Conservation (phyloP, 1,284 basidiomycete genomes). For the Phlebopus sp. region DNA sequence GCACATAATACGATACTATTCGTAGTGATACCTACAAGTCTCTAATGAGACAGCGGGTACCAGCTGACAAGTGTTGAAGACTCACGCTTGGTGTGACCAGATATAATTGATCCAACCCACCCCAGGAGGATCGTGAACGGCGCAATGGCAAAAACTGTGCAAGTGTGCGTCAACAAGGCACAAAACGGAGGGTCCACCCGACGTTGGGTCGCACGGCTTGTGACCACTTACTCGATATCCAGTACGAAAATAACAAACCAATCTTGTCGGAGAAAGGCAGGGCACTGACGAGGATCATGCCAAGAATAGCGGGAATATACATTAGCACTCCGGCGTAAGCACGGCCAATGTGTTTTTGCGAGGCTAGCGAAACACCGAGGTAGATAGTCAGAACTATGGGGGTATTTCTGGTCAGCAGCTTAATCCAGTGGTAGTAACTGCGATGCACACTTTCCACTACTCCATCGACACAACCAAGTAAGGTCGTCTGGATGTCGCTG, state of each 20-base stretch:
- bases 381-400: constrained; percentile 56
- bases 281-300: constrained; percentile 63
- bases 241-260: constrained; percentile 69
- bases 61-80: constrained; percentile 1
- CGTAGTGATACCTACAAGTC: constrained; percentile 50
- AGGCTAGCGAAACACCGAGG: constrained; percentile 56
- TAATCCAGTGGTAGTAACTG: constrained; percentile 2
- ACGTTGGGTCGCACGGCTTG: not conserved
- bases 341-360: constrained; percentile 49
- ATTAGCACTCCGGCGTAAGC: constrained; percentile 61
- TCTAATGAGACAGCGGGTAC: constrained; percentile 12
- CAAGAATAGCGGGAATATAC: constrained; percentile 69
- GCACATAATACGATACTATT: constrained; percentile 73
- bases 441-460: constrained; percentile 52
- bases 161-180: constrained; percentile 1
- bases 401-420: constrained; percentile 6
- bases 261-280: constrained; percentile 66
- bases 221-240: constrained; percentile 58
- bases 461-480: constrained; percentile 76
- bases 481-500: constrained; percentile 64
- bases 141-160: constrained; percentile 60
- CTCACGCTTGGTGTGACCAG: constrained; percentile 75
- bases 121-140: constrained; percentile 70
- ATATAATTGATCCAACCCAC: constrained; percentile 65
- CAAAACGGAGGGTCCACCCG: not conserved